These are phyloP conservation scores for Didymella pinodella DNA, from an alignment of 2,329 filamentous ascomycete species.

Conservation along the genomic window DNA sequence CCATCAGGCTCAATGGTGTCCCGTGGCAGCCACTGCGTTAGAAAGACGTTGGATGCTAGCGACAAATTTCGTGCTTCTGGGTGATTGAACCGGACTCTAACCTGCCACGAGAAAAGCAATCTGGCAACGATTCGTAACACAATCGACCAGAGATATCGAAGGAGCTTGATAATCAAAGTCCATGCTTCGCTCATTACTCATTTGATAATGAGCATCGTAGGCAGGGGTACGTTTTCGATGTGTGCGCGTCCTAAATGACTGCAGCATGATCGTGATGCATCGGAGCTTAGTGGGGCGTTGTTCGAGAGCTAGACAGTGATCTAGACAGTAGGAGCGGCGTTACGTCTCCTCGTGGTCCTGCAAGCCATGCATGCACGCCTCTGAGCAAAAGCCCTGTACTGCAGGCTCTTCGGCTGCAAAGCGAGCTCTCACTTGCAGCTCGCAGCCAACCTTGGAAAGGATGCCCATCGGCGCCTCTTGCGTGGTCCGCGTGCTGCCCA, in stretches of 20 bases:
- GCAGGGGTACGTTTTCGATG: neutral
- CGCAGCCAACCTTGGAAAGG: neutral
- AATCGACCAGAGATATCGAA: neutral
- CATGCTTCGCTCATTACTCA: neutral
- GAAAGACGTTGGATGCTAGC: neutral
- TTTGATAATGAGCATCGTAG: neutral
- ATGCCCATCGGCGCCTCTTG: neutral
- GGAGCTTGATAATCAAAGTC: neutral
- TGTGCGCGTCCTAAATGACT: neutral
- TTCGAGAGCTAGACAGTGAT: neutral
- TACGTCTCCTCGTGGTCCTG: slow-evolving; percentile 14
- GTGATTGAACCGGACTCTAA: neutral
- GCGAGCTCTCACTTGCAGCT: slow-evolving; percentile 10
- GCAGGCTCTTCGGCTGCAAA: slow-evolving; percentile 12
- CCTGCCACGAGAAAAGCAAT: neutral
- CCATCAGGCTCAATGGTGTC: neutral
- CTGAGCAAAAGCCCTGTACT: slow-evolving; percentile 6
- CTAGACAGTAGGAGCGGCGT: neutral
- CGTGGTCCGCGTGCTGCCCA: neutral
- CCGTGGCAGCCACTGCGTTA: slow-evolving; percentile 1
- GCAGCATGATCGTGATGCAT: slow-evolving; percentile 16
- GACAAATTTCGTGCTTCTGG: neutral
- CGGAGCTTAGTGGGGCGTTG: slow-evolving; percentile 14
- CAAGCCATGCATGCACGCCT: slow-evolving; percentile 6
- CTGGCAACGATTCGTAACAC: neutral